Evolutionary conservation across 2,329 filamentous ascomycete species (phyloP).

Genomic region (Clarireedia monteithiana): DNA sequence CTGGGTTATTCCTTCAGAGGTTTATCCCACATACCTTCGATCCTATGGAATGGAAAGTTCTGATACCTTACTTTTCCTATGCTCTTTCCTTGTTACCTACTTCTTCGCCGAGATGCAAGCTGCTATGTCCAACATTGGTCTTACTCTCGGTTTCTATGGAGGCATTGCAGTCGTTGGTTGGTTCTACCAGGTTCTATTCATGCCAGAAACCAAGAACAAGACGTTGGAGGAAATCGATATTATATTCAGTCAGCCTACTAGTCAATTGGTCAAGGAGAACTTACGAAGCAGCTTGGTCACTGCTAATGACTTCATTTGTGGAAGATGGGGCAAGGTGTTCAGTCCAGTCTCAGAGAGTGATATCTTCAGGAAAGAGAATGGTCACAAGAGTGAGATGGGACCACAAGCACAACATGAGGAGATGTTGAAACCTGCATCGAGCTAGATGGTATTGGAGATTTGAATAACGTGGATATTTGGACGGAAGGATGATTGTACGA

Average conservation of each 20-base stretch:
- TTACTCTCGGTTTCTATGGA: constrained; percentile 65
- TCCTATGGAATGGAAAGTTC: constrained; percentile 68
- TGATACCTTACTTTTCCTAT: constrained; percentile 60
- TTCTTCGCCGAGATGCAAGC: constrained; percentile 65
- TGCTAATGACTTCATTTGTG: constrained; percentile 19
- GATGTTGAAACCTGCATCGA: constrained; percentile 9
- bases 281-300: constrained; percentile 29
- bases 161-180: constrained; percentile 64
- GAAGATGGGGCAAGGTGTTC: constrained; percentile 26
- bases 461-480: too few relatives aligned
- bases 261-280: constrained; percentile 55
- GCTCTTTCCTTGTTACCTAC: constrained; percentile 67
- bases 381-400: constrained; percentile 17
- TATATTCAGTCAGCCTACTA: constrained; percentile 56
- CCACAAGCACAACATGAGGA: constrained; percentile 15
- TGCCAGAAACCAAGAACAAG: constrained; percentile 64
- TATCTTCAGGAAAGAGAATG: constrained; percentile 24
- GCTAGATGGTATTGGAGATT: too few relatives aligned
- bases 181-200: constrained; percentile 67
- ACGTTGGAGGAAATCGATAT: constrained; percentile 65
- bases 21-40: constrained; percentile 65
- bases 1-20: constrained; percentile 60
- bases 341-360: constrained; percentile 23
- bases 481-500: too few relatives aligned
- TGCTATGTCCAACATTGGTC: constrained; percentile 57